Conservation (phyloP, 345 rosid species). For the Hibiscus syriacus region DNA sequence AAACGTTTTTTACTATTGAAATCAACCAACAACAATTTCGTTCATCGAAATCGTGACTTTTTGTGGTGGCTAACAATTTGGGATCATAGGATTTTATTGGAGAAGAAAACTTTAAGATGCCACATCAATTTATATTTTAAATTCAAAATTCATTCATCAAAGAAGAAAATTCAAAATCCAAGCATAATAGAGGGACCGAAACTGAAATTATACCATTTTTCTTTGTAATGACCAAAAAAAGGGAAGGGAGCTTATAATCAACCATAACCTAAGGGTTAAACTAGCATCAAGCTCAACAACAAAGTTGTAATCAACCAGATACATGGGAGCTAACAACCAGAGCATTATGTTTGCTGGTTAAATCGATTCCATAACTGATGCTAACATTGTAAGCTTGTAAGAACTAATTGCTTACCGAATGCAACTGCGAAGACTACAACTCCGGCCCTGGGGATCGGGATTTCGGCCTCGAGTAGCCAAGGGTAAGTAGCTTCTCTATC, state of each 20-base stretch:
- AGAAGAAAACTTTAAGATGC: too few relatives aligned
- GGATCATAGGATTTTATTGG: too few relatives aligned
- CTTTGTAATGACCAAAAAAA: not conserved
- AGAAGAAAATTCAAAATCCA: too few relatives aligned
- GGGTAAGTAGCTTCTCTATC: slow-evolving; percentile 58
- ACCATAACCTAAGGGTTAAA: too few relatives aligned
- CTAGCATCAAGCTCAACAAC: not conserved
- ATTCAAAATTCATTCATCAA: too few relatives aligned
- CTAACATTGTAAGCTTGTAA: not conserved
- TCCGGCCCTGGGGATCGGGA: slow-evolving; percentile 15
- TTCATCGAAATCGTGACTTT: too few relatives aligned
- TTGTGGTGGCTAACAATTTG: too few relatives aligned
- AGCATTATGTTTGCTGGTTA: not conserved
- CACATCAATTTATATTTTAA: too few relatives aligned
- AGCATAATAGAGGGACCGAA: not conserved
- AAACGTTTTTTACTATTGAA: too few relatives aligned
- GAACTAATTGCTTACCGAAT: not conserved
- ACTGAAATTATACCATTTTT: not conserved
- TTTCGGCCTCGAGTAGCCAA: slow-evolving; percentile 55
- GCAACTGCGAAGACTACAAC: not conserved
- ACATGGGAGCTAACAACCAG: not conserved
- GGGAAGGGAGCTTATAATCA: too few relatives aligned
- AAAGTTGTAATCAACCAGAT: not conserved
- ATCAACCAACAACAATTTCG: too few relatives aligned
- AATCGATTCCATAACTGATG: not conserved